Percentiles rank a stretch among this genome's conserved stretches.
These are phyloP conservation scores for Stephanodiscus triporus DNA, from an alignment of 108 stramenopile species.

Conservation along the genomic window DNA sequence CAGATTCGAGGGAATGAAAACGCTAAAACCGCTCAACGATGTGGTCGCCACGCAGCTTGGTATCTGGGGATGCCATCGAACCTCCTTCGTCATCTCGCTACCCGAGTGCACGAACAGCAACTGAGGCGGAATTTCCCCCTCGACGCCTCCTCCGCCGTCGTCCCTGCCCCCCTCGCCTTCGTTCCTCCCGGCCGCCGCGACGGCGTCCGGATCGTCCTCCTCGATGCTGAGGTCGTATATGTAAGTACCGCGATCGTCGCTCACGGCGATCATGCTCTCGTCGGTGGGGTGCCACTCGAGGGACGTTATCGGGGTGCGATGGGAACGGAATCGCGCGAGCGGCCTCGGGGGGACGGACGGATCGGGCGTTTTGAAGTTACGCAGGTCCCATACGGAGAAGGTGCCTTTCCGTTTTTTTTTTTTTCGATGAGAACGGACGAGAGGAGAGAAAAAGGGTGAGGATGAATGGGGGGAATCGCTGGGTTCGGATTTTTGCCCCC, in stretches of 20 bases:
- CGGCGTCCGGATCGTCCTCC: slow-evolving; percentile 73
- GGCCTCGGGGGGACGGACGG: slow-evolving; percentile 52
- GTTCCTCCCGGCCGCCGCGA: neutral
- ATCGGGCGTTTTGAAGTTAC: slow-evolving; percentile 66
- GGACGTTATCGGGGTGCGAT: slow-evolving; percentile 90
- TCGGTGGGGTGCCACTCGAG: slow-evolving; percentile 98
- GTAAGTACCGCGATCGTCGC: slow-evolving; percentile 87
- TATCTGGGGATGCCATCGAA: slow-evolving; percentile 98
- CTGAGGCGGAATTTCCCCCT: slow-evolving; percentile 93
- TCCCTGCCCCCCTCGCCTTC: slow-evolving; percentile 39
- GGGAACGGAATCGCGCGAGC: slow-evolving; percentile 90
- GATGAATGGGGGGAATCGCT: neutral
- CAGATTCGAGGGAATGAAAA: slow-evolving; percentile 94
- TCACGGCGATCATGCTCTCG: slow-evolving; percentile 57
- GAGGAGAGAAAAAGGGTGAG: too few relatives aligned
- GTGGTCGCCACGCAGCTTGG: slow-evolving; percentile 95
- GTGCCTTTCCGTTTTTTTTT: slow-evolving; percentile 16
- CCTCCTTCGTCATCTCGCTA: slow-evolving; percentile 91
- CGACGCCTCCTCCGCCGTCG: slow-evolving; percentile 24
- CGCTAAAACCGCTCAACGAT: slow-evolving; percentile 90
- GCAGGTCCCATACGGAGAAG: slow-evolving; percentile 93
- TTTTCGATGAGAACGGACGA: neutral
- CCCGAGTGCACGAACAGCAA: slow-evolving; percentile 97
- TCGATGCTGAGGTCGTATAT: slow-evolving; percentile 98
- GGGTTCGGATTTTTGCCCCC: neutral